Conservation (phyloP, 176 grass and related monocot genomes). For the Lolium perenne region DNA sequence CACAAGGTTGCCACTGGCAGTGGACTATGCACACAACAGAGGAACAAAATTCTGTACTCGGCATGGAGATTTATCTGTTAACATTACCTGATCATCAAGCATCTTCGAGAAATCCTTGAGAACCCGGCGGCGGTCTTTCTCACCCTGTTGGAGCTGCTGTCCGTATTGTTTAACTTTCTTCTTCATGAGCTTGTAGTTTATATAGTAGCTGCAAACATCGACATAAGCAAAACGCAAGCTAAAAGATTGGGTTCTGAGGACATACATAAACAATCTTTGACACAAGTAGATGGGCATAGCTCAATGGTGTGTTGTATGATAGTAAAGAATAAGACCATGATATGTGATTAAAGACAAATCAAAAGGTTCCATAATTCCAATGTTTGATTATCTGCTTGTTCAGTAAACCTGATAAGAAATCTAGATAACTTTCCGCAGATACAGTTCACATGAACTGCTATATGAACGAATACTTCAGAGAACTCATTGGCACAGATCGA, state of each 20-base stretch:
- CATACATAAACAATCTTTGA: not conserved
- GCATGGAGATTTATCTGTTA: not conserved
- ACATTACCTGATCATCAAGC: constrained; percentile 95
- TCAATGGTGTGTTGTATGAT: not conserved
- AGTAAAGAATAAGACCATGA: not conserved
- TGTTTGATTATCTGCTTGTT: constrained; percentile 21
- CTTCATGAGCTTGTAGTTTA: constrained; percentile 99
- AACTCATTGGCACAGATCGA: not conserved
- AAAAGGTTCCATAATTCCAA: constrained; percentile 5
- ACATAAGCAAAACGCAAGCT: constrained; percentile 25
- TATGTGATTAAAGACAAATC: not conserved
- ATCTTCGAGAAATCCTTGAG: constrained; percentile 97
- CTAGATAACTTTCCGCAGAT: not conserved
- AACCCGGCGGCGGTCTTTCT: constrained; percentile 77
- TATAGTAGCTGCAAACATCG: constrained; percentile 80
- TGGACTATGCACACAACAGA: not conserved
- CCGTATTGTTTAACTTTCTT: constrained; percentile 95
- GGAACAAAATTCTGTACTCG: constrained; percentile 11
- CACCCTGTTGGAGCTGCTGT: constrained; percentile 74
- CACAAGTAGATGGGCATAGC: not conserved
- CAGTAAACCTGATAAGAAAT: not conserved
- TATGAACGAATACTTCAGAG: not conserved
- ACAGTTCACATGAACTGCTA: constrained; percentile 17
- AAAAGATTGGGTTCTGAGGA: not conserved
- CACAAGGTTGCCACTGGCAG: not conserved